These are phyloP conservation scores for Phytophthora ohioensis DNA, from an alignment of 352 stramenopile genomes.

Conservation along the genomic window DNA sequence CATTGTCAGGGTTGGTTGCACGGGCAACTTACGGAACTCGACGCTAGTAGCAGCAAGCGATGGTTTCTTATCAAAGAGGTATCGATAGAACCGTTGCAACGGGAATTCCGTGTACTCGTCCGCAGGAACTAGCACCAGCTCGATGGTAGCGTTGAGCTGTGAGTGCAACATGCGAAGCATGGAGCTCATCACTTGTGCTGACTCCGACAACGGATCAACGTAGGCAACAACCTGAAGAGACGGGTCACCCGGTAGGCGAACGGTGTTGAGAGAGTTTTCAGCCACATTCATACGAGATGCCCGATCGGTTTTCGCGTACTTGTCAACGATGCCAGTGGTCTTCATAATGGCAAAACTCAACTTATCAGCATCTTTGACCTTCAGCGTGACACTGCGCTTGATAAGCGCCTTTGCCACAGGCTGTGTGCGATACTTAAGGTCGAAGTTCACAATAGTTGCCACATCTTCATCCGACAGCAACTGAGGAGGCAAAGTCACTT, in stretches of 20 bases:
- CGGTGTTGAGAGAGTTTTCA: slow-evolving; percentile 47
- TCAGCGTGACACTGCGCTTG: slow-evolving; percentile 62
- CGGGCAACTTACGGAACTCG: slow-evolving; percentile 83
- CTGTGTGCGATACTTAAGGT: slow-evolving; percentile 76
- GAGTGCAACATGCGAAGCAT: slow-evolving; percentile 83
- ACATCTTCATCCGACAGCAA: slow-evolving; percentile 73
- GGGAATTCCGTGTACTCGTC: slow-evolving; percentile 89
- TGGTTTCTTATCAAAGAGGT: slow-evolving; percentile 77
- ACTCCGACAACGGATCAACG: slow-evolving; percentile 92
- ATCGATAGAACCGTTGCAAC: slow-evolving; percentile 94
- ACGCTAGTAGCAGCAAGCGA: slow-evolving; percentile 54
- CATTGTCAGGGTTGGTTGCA: slow-evolving; percentile 92
- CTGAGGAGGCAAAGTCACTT: slow-evolving; percentile 60
- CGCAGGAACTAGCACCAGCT: slow-evolving; percentile 69
- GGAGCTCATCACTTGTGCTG: slow-evolving; percentile 89
- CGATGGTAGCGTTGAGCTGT: slow-evolving; percentile 78
- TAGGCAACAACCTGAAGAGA: slow-evolving; percentile 79
- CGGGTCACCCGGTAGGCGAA: slow-evolving; percentile 53
- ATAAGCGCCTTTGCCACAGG: slow-evolving; percentile 78
- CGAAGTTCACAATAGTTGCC: slow-evolving; percentile 67
- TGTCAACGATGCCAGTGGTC: slow-evolving; percentile 81
- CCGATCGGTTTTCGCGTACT: slow-evolving; percentile 67
- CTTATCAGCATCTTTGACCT: slow-evolving; percentile 54
- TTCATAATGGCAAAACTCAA: slow-evolving; percentile 81
- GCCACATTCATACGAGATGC: slow-evolving; percentile 44